Conservation (phyloP, 2,329 filamentous ascomycete genomes). For the Diaporthe sp. region DNA sequence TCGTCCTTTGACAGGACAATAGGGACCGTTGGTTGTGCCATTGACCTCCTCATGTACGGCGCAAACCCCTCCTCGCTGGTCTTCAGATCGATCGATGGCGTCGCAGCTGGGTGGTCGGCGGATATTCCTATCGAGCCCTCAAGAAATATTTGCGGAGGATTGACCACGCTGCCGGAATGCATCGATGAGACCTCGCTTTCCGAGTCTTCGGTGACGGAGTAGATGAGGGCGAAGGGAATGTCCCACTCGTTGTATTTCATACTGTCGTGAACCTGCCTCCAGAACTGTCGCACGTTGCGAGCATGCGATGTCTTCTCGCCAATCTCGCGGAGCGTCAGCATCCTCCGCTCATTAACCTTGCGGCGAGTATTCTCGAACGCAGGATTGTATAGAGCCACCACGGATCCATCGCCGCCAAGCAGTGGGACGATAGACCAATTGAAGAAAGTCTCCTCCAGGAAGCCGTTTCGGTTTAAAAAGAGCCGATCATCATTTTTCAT, state of each 20-base stretch:
- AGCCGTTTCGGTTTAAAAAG: constrained; percentile 78
- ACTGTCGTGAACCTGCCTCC: constrained; percentile 77
- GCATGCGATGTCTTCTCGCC: constrained; percentile 81
- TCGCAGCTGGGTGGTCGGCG: constrained; percentile 71
- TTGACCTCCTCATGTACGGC: constrained; percentile 81
- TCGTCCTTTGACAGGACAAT: constrained; percentile 77
- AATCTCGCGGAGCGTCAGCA: constrained; percentile 83
- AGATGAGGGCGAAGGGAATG: constrained; percentile 82
- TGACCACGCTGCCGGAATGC: constrained; percentile 74
- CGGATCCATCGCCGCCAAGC: constrained; percentile 79
- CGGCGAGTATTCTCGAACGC: constrained; percentile 85
- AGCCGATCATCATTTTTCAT: constrained; percentile 88
- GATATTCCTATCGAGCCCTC: constrained; percentile 81
- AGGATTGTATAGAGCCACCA: constrained; percentile 84
- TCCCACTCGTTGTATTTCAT: constrained; percentile 82
- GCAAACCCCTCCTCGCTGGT: constrained; percentile 81
- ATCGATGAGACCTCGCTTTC: constrained; percentile 82
- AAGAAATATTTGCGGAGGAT: constrained; percentile 75
- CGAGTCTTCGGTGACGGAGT: constrained; percentile 78
- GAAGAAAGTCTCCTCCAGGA: constrained; percentile 85
- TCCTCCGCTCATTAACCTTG: constrained; percentile 83
- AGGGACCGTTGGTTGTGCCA: constrained; percentile 74
- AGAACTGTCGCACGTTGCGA: constrained; percentile 81
- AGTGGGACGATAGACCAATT: constrained; percentile 87
- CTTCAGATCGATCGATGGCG: constrained; percentile 76